These are phyloP conservation scores for Sclerotinia glacialis DNA, from an alignment of 2,329 filamentous ascomycete genomes.

Conservation along the genomic window DNA sequence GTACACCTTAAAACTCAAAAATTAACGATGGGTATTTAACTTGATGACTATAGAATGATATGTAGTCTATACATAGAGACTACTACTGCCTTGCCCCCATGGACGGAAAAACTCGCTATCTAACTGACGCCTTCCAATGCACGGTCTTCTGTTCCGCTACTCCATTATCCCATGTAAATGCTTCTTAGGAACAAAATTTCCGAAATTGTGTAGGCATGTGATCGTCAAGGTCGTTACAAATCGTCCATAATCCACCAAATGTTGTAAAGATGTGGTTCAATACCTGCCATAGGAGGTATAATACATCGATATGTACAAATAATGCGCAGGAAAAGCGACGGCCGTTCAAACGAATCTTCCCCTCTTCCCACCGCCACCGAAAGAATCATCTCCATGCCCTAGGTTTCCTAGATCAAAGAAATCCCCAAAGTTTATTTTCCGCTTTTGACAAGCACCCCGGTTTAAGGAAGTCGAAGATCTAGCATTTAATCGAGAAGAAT, in stretches of 20 bases:
- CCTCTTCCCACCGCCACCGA: conserved; percentile 40
- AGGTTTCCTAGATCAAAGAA: conserved; percentile 70
- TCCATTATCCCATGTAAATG: conserved; percentile 21
- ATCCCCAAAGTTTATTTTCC: conserved; percentile 69
- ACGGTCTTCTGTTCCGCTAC: conserved; percentile 17
- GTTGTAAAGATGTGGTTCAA: conserved; percentile 10
- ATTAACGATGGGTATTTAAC: conserved; percentile 17
- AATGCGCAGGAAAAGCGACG: neutral
- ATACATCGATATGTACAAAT: conserved; percentile 16
- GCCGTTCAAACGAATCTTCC: conserved; percentile 37
- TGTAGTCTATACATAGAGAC: conserved; percentile 20
- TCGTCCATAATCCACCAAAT: conserved; percentile 3
- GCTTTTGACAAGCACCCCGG: conserved; percentile 66
- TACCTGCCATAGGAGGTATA: neutral
- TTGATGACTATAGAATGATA: conserved; percentile 18
- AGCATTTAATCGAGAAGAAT: conserved; percentile 29
- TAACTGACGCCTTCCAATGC: conserved; percentile 22
- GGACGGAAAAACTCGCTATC: conserved; percentile 9
- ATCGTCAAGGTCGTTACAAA: conserved; percentile 22
- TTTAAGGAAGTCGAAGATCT: conserved; percentile 45
- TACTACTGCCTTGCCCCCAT: conserved; percentile 4
- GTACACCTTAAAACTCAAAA: conserved; percentile 1
- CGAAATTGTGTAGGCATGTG: conserved; percentile 18
- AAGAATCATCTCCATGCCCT: conserved; percentile 58
- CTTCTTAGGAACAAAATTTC: conserved; percentile 16